Base-by-base conservation (phyloP, 75 land plant species). In the Chamaecyparis obtusa region DNA sequence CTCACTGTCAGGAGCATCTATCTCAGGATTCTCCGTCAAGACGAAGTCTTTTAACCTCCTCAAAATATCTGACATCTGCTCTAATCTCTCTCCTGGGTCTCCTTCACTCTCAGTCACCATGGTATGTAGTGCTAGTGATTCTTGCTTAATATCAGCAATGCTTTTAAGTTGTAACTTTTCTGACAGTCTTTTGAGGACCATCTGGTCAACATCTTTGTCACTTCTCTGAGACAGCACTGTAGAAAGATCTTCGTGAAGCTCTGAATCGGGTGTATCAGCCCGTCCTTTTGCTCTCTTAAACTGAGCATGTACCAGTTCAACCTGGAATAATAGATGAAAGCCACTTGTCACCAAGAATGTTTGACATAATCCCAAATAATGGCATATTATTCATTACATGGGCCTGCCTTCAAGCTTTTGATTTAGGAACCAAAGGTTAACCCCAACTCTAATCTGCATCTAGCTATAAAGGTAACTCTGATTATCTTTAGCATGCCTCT, bases 231-330 rank as follows among this genome's bases (percentile, higher is more conserved):
- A 87, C 41, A 96, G 88, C 3, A 96, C 87, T 48, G 89, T 72
- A 21, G 72, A 54, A 17, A 97, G 87, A 83, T 94, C 93, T 30
- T 83, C 86, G 48, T 87, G 86, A 2, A 97, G 89, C 87, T 96
- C 93, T 46, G 36, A 76, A 87, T 96, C 95, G 35, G 90, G 90
- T 39, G 89, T 44, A 83, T 96, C 97, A 30, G 87, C 86, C 80
- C 93, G 91, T 69, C 91, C 94, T 90, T 94, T 94, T 46, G 98
- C 96, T 89, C 99, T 92, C 88, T 87, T 93, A 46, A 97, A 94
- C 85, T 97, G 99, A 83, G 93, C 89, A 80, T 93, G 92, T 85
- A 97, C 93, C 30, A 96, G 96, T 89, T 96, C 96, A 90, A 95
- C 96, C 99, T 97, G 88, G 15, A 89, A 44, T 35, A 43, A 81